Evolutionary conservation across 345 rosid species (phyloP), one percentile per base, ranked within the genome.

Genomic region (Populus tremula): DNA sequence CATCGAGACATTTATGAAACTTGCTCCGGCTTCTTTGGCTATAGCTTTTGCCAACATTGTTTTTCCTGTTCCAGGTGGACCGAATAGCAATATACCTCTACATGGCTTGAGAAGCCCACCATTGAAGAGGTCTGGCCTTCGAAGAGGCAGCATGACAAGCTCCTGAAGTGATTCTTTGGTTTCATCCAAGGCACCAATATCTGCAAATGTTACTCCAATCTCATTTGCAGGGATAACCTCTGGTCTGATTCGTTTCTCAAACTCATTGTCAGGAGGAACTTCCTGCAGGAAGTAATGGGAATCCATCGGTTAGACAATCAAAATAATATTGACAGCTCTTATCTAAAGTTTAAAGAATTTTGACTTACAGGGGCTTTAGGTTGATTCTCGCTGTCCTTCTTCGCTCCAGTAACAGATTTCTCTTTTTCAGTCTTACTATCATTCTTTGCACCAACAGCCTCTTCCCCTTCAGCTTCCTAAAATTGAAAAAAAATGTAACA

Each of bases 51-150:
- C 99, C 72, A 96, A 90, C 99, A 96, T 96, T 84, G 98, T 96
- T 86, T 96, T 96, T 59, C 99, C 99, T 1, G 98, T 96, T 79
- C 99, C 99, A 21, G 99, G 99, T 72, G 99, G 99, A 2, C 99
- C 99, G 25, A 96, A 94, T 7, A 96, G 90, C 78, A 96, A 69
- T 76, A 96, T 96, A 70, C 99, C 99, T 86, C 97, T 88, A 73
- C 99, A 96, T 20, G 99, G 99, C 77, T 96, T 96, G 14, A 96
- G 92, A 70, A 96, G 94, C 54, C 99, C 99, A 0, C 99, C 99
- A 49, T 87, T 90, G 89, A 96, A 96, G 45, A 96, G 97, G 86
- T 94, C 97, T 0, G 98, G 99, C 70, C 99, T 88, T 67, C 96
- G 86, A 66, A 96, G 95, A 64, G 99, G 99, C 67, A 96, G 99